Conservation (phyloP, 1,284 basidiomycete genomes). For the Grifola frondosa region DNA sequence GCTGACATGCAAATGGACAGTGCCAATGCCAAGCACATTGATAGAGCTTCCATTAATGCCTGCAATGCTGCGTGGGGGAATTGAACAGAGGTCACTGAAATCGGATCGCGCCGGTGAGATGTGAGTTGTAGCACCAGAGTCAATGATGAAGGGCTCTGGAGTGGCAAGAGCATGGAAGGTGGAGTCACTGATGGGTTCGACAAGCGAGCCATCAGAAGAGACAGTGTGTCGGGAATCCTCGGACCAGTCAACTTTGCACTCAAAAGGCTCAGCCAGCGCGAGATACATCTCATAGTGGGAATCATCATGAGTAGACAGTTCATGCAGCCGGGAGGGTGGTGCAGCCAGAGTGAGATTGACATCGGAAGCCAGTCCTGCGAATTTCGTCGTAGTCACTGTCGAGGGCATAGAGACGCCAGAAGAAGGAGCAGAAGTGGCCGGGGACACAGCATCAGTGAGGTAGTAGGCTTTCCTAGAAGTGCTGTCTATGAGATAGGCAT, state of each 20-base stretch:
- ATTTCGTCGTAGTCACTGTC: too few species aligned
- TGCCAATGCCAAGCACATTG: slow-evolving; percentile 29
- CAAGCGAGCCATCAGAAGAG: background rate
- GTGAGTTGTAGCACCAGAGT: slow-evolving; percentile 32
- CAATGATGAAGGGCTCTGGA: slow-evolving; percentile 30
- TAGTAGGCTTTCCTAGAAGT: too few species aligned
- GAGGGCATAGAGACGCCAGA: too few species aligned
- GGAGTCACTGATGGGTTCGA: too few species aligned
- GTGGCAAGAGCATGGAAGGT: too few species aligned
- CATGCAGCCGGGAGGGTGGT: too few species aligned
- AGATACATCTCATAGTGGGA: too few species aligned
- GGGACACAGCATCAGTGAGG: background rate
- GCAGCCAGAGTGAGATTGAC: background rate
- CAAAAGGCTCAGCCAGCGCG: too few species aligned
- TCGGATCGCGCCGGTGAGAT: slow-evolving; percentile 28
- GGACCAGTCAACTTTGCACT: too few species aligned
- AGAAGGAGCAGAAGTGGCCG: background rate
- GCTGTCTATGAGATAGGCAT: slow-evolving; percentile 1
- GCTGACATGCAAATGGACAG: slow-evolving; percentile 26
- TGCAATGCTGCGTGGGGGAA: slow-evolving; percentile 25
- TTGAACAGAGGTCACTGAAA: slow-evolving; percentile 28
- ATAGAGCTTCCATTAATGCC: slow-evolving; percentile 35
- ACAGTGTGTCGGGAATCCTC: too few species aligned
- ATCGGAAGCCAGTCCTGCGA: too few species aligned
- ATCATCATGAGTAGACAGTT: too few species aligned